Evolutionary conservation across 768 basidiomycete species (phyloP).

Genomic region (Collybiopsis confluens): DNA sequence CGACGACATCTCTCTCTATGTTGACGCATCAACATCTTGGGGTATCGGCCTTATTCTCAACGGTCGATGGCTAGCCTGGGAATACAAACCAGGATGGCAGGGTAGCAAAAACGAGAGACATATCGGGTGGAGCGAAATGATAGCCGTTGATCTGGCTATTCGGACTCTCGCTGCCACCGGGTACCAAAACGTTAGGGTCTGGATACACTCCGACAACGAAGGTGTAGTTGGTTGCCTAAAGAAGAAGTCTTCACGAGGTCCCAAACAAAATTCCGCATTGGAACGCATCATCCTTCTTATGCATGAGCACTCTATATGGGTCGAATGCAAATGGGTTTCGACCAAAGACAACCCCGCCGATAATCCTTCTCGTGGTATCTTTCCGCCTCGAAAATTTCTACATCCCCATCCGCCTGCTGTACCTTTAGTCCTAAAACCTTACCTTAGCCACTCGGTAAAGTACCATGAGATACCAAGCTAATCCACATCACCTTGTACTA

Average conservation of each 20-base stretch:
- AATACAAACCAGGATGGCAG: slow-evolving; percentile 26
- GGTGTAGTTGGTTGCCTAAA: slow-evolving; percentile 32
- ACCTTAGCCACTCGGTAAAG: neutral
- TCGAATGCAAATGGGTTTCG: slow-evolving; percentile 25
- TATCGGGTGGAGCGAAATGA: slow-evolving; percentile 45
- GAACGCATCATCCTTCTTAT: slow-evolving; percentile 21
- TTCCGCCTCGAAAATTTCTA: slow-evolving; percentile 12
- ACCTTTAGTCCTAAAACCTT: neutral
- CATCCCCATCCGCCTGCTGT: neutral
- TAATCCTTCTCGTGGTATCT: slow-evolving; percentile 24
- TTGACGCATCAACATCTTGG: slow-evolving; percentile 34
- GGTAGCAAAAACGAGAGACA: slow-evolving; percentile 15
- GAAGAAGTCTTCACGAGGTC: slow-evolving; percentile 18
- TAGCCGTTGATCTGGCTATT: slow-evolving; percentile 38
- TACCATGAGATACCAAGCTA: neutral
- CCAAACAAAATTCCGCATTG: slow-evolving; percentile 24
- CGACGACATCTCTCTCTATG: slow-evolving; percentile 26
- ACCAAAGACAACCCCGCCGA: slow-evolving; percentile 31
- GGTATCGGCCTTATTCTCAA: slow-evolving; percentile 37
- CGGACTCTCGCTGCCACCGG: slow-evolving; percentile 23
- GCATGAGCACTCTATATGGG: slow-evolving; percentile 15
- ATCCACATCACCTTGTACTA: too few relatives aligned
- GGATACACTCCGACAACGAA: slow-evolving; percentile 36
- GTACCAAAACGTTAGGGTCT: slow-evolving; percentile 18
- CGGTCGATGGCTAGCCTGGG: slow-evolving; percentile 36